A percentile compares a stretch with the other conserved stretches of the same genome.
phyloP scores from a whole-genome alignment of 306 rosid species.

The Hippophae rhamnoides region DNA sequence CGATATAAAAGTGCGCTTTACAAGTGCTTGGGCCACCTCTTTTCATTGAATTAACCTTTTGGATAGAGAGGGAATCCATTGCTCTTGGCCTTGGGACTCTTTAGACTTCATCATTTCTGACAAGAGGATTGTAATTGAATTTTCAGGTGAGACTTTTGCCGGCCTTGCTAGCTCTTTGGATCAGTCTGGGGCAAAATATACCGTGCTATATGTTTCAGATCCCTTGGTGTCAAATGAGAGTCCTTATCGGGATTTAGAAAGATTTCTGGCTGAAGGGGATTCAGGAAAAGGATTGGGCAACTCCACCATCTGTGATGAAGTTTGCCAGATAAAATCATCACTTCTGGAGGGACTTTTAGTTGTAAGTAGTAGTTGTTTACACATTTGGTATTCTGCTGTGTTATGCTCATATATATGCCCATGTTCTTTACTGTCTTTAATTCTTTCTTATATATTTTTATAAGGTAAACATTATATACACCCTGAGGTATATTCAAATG shows the following conservation, averaged over 20 bases:
- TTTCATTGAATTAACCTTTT: too few relatives aligned
- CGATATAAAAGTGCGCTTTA: too few relatives aligned
- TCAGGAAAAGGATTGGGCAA: slow-evolving; percentile 35
- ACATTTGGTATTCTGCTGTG: not conserved
- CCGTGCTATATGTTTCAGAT: slow-evolving; percentile 80
- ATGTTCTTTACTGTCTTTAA: not conserved
- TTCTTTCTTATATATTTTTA: not conserved
- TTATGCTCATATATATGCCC: not conserved
- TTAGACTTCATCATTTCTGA: slow-evolving; percentile 13
- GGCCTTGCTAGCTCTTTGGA: slow-evolving; percentile 58
- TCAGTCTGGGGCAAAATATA: slow-evolving; percentile 71
- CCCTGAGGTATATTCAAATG: too few relatives aligned
- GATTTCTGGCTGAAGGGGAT: slow-evolving; percentile 68
- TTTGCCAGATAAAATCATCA: slow-evolving; percentile 83
- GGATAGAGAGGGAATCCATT: too few relatives aligned
- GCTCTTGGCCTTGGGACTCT: not conserved
- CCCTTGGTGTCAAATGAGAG: slow-evolving; percentile 44
- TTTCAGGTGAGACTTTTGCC: slow-evolving; percentile 52
- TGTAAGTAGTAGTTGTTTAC: slow-evolving; percentile 40
- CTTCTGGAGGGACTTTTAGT: slow-evolving; percentile 87
- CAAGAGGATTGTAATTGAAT: not conserved
- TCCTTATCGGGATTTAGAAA: slow-evolving; percentile 61
- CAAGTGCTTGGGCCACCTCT: too few relatives aligned
- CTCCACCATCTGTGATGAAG: slow-evolving; percentile 49
- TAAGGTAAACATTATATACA: too few relatives aligned